Conservation (phyloP, 352 stramenopile genomes). For the Phytophthora vignae region DNA sequence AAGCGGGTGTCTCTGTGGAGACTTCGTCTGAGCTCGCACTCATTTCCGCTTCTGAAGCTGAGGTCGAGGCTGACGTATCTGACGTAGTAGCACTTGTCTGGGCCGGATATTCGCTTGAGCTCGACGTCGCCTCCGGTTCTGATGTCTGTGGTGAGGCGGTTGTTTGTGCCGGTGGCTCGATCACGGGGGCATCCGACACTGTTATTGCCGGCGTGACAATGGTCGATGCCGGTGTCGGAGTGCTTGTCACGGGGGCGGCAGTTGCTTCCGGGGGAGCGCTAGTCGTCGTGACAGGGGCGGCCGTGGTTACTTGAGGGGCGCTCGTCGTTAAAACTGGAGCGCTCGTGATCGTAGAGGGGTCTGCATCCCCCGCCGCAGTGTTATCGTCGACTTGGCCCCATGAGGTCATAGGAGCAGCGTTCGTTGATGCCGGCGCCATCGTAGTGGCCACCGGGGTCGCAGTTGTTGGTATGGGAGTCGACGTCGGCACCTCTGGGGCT, state of each 20-base stretch:
- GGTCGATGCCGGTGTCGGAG: neutral
- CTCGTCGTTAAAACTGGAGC: neutral
- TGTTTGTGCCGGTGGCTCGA: neutral
- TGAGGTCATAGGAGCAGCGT: slow-evolving; percentile 1
- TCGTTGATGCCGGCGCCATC: slow-evolving; percentile 1
- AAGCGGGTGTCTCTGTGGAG: slow-evolving; percentile 1
- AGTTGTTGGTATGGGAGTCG: slow-evolving; percentile 5
- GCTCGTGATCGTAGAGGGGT: neutral
- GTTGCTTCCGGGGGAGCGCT: neutral
- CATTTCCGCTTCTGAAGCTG: neutral
- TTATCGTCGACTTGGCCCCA: neutral
- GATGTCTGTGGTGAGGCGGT: neutral
- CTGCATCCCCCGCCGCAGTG: neutral
- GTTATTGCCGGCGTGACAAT: neutral
- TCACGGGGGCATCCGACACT: neutral
- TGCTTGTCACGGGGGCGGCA: neutral
- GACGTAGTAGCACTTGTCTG: too few relatives aligned
- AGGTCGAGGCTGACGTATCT: neutral
- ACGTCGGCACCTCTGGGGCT: slow-evolving; percentile 2
- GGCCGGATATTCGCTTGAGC: too few relatives aligned
- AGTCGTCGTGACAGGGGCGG: neutral
- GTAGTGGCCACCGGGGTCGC: slow-evolving; percentile 5
- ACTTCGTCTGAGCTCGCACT: neutral
- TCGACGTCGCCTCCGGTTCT: too few relatives aligned
- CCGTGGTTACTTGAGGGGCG: neutral